Conservation (phyloP, 352 stramenopile genomes). For the Pythium scleroteichum region DNA sequence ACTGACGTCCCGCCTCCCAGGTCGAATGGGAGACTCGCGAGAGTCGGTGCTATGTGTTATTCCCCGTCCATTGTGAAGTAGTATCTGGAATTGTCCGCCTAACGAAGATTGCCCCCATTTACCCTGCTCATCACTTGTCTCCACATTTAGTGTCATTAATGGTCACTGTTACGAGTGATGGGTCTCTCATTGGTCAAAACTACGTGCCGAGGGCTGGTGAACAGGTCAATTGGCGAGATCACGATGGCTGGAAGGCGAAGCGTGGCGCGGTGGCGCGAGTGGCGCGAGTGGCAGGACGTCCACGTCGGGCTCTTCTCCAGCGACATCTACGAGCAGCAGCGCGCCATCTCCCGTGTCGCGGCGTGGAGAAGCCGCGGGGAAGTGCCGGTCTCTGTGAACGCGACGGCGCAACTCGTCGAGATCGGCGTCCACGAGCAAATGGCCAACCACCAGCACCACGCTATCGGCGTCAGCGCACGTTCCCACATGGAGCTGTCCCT, state of each 20-base stretch:
- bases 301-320: slow-evolving; percentile 58
- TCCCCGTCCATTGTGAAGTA: slow-evolving; percentile 2
- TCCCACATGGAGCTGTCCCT: slow-evolving; percentile 83
- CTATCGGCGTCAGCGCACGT: slow-evolving; percentile 62
- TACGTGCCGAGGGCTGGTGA: neutral
- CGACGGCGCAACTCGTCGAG: slow-evolving; percentile 76
- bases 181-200: slow-evolving; percentile 16
- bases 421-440: slow-evolving; percentile 72
- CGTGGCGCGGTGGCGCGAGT: slow-evolving; percentile 63
- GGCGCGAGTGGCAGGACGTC: slow-evolving; percentile 75
- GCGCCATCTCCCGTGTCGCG: slow-evolving; percentile 56
- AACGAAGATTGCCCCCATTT: too few relatives aligned
- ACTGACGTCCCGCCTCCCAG: slow-evolving; percentile 2
- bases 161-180: neutral
- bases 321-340: slow-evolving; percentile 49
- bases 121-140: neutral
- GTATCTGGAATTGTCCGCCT: neutral
- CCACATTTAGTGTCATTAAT: slow-evolving; percentile 3
- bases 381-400: slow-evolving; percentile 77
- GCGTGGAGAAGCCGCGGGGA: slow-evolving; percentile 70
- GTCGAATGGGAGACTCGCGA: slow-evolving; percentile 17
- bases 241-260: slow-evolving; percentile 55
- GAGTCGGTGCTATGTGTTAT: neutral
- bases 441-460: slow-evolving; percentile 65
- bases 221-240: neutral